Evolutionary conservation across 2,329 filamentous ascomycete genomes (phyloP).

Genomic region (Zymoseptoria pseudotritici): DNA sequence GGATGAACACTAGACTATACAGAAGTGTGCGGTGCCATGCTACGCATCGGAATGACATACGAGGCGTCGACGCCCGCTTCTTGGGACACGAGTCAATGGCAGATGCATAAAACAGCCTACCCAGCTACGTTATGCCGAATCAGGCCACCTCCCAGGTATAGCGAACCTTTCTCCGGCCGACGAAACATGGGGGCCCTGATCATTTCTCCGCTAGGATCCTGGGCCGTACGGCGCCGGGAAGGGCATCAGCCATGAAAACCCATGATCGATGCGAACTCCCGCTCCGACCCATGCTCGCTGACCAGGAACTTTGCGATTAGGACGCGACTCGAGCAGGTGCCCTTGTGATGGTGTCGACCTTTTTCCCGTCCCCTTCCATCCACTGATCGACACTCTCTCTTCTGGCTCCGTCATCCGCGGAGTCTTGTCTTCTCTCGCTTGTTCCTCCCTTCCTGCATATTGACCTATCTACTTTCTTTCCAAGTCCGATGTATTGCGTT

Average conservation of each 20-base stretch:
- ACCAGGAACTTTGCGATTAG: neutral
- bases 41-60: neutral
- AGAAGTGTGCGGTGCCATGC: no score
- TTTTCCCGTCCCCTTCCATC: neutral
- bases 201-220: neutral
- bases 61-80: neutral
- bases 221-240: neutral
- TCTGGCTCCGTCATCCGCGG: neutral
- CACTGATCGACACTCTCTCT: neutral
- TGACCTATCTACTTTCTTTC: neutral
- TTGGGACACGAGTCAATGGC: neutral
- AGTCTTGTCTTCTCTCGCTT: neutral
- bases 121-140: neutral
- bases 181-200: neutral
- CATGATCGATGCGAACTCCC: neutral
- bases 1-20: neutral
- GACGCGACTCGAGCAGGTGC: neutral
- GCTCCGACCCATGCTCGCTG: neutral
- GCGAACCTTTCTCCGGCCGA: neutral
- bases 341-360: neutral
- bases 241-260: neutral
- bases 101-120: neutral
- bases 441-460: neutral
- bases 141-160: neutral
- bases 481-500: neutral